phyloP scores from a whole-genome alignment of 2,329 filamentous ascomycete genomes.

The Chaetoscypha palmicola region DNA sequence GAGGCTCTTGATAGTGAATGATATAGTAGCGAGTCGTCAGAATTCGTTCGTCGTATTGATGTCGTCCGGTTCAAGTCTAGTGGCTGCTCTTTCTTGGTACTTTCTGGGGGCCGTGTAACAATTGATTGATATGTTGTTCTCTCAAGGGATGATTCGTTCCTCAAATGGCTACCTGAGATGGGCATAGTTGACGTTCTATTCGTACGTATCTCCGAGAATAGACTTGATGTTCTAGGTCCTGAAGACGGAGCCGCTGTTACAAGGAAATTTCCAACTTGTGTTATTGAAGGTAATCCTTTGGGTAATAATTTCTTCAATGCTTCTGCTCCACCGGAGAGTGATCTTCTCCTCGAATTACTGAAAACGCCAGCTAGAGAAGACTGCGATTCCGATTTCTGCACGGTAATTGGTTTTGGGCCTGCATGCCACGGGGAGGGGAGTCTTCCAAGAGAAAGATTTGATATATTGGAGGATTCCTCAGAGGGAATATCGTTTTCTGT shows the following conservation, averaged over 20 bases:
- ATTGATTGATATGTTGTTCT: conserved; percentile 13
- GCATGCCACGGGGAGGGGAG: conserved; percentile 37
- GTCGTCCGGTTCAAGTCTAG: conserved; percentile 11
- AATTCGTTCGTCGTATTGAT: conserved; percentile 54
- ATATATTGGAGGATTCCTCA: conserved; percentile 25
- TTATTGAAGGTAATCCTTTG: conserved; percentile 48
- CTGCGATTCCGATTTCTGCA: conserved; percentile 28
- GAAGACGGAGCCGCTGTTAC: conserved; percentile 18
- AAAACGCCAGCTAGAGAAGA: conserved; percentile 41
- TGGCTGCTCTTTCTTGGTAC: conserved; percentile 1
- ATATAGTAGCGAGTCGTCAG: conserved; percentile 73
- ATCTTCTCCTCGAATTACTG: conserved; percentile 38
- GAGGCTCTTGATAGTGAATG: conserved; percentile 71
- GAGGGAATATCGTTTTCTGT: background rate
- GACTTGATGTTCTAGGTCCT: conserved; percentile 6
- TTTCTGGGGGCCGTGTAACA: conserved; percentile 8
- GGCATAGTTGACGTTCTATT: conserved; percentile 10
- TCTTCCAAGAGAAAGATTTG: conserved; percentile 14
- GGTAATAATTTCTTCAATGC: conserved; percentile 48
- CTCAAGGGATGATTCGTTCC: conserved; percentile 5
- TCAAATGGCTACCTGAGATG: conserved; percentile 4
- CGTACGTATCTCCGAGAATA: conserved; percentile 1
- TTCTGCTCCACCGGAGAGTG: conserved; percentile 50
- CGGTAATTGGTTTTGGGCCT: conserved; percentile 34
- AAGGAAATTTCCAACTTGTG: conserved; percentile 27